Evolutionary conservation across 2,329 filamentous ascomycete species (phyloP), one percentile per base, ranked within the genome.

Genomic region (Arthrobotrys megalospora): DNA sequence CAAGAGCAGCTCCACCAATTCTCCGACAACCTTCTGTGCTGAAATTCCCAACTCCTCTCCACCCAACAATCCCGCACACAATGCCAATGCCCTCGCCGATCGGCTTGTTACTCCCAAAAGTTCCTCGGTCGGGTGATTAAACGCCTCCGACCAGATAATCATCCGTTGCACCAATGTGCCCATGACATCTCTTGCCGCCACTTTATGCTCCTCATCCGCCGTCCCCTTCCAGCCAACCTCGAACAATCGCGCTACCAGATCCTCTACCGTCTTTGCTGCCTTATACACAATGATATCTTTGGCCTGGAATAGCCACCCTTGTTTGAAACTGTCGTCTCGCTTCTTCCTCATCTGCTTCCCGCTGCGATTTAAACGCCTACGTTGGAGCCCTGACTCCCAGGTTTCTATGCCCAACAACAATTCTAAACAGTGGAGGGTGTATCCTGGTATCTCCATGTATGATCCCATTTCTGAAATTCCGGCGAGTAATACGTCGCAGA

Each of bases 61-160:
- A 24, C 52, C 41, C 0, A 64, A 10, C 11, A 78, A 47, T 12
- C 43, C 55, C 5, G 67, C 62, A 43, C 62, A 72, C 6, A 78
- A 62, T 19, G 75, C 75, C 10, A 78, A 45, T 3, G 67, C 72
- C 28, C 75, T 72, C 16, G 75, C 75, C 1, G 67, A 72, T 16
- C 66, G 70, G 14, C 75, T 78, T 10, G 75, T 72, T 12, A 68
- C 75, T 10, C 70, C 75, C 7, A 67, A 71, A 12, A 53, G 67
- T 32, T 72, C 75, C 36, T 78, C 70, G 21, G 64, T 64, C 11
- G 75, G 75, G 14, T 78, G 75, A 45, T 78, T 72, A 43, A 72
- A 78, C 1, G 62, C 67, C 16, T 72, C 52, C 11, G 75, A 52
- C 75, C 75, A 78, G n/a, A 55, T 32, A 52, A 72, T 45, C 75